These are phyloP conservation scores for Mycena maculata DNA, from an alignment of 768 basidiomycete species.

Conservation along the genomic window DNA sequence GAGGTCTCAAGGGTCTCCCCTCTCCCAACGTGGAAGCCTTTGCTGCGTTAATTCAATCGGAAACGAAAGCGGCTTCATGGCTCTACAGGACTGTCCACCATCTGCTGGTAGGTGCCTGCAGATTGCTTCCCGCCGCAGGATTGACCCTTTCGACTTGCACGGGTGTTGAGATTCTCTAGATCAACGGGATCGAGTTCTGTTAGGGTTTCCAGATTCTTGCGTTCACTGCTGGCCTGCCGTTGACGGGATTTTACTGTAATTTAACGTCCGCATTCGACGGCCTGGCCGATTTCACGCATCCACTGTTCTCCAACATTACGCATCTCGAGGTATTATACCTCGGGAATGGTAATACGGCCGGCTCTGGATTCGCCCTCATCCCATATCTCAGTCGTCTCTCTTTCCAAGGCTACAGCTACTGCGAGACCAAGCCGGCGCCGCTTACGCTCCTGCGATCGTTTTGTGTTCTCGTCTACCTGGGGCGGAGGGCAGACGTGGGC, in stretches of 20 bases:
- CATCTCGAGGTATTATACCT: constrained; percentile 9
- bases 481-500: constrained; percentile 3
- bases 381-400: neutral
- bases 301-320: no score
- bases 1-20: no score
- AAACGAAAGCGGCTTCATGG: no score
- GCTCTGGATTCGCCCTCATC: neutral
- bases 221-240: neutral
- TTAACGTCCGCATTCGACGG: no score
- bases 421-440: neutral
- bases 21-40: no score
- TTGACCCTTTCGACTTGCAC: constrained; percentile 3
- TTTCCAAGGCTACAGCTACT: constrained; percentile 1
- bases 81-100: no score
- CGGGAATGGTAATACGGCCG: neutral
- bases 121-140: no score
- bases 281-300: no score
- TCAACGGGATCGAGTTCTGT: neutral
- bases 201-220: neutral
- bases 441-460: constrained; percentile 2
- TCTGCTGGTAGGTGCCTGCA: no score
- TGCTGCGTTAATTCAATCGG: no score
- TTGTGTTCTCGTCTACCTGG: neutral
- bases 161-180: neutral
- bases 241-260: constrained; percentile 7